Conservation (phyloP, 1,284 basidiomycete species). For the Pseudozyma thailandica region DNA sequence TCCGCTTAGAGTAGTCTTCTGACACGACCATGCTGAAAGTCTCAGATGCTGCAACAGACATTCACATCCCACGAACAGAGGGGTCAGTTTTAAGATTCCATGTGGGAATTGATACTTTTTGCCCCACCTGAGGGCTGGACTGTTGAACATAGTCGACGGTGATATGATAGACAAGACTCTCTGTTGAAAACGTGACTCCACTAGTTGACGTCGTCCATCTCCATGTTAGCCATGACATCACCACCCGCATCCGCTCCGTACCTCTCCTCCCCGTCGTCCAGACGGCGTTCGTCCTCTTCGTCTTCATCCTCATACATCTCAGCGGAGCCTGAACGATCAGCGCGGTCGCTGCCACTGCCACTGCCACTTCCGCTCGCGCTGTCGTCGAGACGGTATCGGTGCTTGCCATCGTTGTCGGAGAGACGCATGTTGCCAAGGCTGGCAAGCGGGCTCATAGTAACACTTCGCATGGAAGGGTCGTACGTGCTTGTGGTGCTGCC, state of each 20-base stretch:
- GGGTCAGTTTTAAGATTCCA: too few relatives aligned
- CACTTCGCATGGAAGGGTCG: conserved; percentile 43
- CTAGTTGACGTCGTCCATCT: conserved; percentile 64
- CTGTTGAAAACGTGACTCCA: too few relatives aligned
- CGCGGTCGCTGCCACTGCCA: conserved; percentile 39
- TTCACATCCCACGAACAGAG: too few relatives aligned
- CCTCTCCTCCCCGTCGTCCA: conserved; percentile 61
- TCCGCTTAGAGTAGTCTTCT: too few relatives aligned
- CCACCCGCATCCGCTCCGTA: conserved; percentile 63
- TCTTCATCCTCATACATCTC: conserved; percentile 65
- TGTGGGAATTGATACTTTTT: too few relatives aligned
- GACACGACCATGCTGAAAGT: too few relatives aligned
- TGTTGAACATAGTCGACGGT: too few relatives aligned
- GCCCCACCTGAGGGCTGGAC: too few relatives aligned
- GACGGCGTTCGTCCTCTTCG: conserved; percentile 41
- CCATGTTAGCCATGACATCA: conserved; percentile 66
- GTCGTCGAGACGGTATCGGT: conserved; percentile 41
- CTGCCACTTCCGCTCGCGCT: conserved; percentile 32
- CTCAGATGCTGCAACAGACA: too few relatives aligned
- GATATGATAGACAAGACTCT: too few relatives aligned
- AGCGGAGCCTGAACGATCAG: conserved; percentile 43
- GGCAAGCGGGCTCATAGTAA: conserved; percentile 47
- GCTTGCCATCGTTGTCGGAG: conserved; percentile 23
- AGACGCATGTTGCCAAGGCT: conserved; percentile 47
- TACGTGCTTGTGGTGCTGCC: conserved; percentile 47